A percentile compares a stretch with the other conserved stretches of the same genome.
Conservation (phyloP, 169 alveolate species). For the Babesia gibsoni region DNA sequence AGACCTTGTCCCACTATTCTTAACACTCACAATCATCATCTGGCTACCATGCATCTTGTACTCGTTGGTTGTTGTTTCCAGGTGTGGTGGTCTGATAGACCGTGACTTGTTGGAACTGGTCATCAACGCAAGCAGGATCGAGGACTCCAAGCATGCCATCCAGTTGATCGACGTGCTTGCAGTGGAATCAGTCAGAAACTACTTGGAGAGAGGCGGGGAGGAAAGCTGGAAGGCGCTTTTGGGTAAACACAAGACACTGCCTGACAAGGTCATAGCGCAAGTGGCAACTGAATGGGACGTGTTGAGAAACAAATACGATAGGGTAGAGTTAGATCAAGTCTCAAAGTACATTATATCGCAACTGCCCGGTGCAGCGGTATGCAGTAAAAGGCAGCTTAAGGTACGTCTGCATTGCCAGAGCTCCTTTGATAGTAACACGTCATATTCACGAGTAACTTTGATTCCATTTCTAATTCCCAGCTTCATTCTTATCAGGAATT, state of each 20-base stretch:
- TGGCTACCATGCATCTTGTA: constrained; percentile 48
- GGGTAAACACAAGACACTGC: constrained; percentile 53
- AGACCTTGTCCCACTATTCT: neutral
- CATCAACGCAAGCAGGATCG: constrained; percentile 9
- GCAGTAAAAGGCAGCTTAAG: constrained; percentile 3
- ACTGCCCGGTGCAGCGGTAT: neutral
- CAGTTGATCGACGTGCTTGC: constrained; percentile 54
- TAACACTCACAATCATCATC: neutral
- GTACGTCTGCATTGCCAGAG: too few species aligned
- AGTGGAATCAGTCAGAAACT: constrained; percentile 25
- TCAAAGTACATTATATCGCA: constrained; percentile 8
- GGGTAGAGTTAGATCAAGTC: neutral
- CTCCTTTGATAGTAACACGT: too few species aligned
- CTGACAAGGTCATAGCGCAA: constrained; percentile 23
- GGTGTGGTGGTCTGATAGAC: constrained; percentile 48
- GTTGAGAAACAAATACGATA: neutral
- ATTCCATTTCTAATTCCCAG: neutral
- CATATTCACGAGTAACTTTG: neutral
- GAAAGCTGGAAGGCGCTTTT: constrained; percentile 44
- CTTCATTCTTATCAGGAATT: constrained; percentile 20
- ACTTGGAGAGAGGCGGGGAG: constrained; percentile 51
- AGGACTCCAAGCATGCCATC: constrained; percentile 52
- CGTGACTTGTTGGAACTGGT: constrained; percentile 40
- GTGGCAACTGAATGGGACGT: constrained; percentile 36
- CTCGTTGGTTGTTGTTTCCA: constrained; percentile 51